Evolutionary conservation across 306 rosid species (phyloP).

Genomic region (Bauhinia variegata): DNA sequence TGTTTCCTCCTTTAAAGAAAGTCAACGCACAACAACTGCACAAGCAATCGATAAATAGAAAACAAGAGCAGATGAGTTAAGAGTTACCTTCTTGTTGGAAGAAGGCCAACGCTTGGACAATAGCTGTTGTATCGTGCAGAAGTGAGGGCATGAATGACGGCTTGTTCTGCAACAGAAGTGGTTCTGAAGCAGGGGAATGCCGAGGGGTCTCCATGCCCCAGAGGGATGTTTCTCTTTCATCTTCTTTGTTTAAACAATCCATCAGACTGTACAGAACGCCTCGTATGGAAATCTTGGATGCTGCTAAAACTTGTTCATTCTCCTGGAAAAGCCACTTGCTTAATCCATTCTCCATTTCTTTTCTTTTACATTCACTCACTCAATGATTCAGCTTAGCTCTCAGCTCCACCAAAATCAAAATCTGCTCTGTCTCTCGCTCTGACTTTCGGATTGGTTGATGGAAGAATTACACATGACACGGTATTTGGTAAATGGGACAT

Average conservation of each 20-base stretch:
- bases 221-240: conserved; percentile 19
- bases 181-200: conserved; percentile 40
- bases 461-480: no score
- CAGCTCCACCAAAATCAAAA: no score
- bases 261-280: background rate
- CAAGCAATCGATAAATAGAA: no score
- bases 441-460: no score
- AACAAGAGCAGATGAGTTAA: no score
- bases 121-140: conserved; percentile 37
- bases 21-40: no score
- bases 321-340: conserved; percentile 16
- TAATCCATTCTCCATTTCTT: background rate
- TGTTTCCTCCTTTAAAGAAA: no score
- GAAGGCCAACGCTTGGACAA: background rate
- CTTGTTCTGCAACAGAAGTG: conserved; percentile 31
- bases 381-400: no score
- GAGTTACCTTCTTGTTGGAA: no score
- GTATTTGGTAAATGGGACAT: no score
- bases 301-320: background rate
- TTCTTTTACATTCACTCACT: background rate
- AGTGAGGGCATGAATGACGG: conserved; percentile 33
- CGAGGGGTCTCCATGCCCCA: conserved; percentile 48
- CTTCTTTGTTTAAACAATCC: conserved; percentile 23
- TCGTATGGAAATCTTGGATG: conserved; percentile 9
- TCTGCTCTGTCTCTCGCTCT: no score